Conservation (phyloP, 805 yeast genomes). For the Nakazawaea pomicola region DNA sequence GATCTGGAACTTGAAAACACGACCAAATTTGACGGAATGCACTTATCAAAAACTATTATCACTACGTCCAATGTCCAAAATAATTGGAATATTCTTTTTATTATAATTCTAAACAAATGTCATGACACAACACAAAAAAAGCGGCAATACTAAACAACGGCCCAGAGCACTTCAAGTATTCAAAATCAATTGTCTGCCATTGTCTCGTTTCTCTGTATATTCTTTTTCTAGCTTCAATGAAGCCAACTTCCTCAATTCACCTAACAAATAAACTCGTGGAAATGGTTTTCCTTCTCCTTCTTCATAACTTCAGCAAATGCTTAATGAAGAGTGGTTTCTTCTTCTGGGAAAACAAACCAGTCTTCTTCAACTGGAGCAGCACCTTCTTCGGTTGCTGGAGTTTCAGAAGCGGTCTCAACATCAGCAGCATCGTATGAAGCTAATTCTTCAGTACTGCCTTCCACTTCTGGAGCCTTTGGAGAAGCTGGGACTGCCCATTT, state of each 20-base stretch:
- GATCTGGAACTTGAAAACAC: background rate
- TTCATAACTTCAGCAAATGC: background rate
- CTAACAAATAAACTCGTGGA: no score
- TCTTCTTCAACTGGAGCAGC: slow-evolving; percentile 45
- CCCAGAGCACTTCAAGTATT: no score
- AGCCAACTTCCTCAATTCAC: background rate
- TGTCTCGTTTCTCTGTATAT: background rate
- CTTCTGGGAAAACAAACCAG: slow-evolving; percentile 80
- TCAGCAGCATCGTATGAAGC: slow-evolving; percentile 61
- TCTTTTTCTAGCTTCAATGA: background rate
- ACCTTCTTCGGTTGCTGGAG: slow-evolving; percentile 35
- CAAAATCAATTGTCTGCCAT: no score
- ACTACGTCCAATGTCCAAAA: background rate
- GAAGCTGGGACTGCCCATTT: slow-evolving; percentile 79
- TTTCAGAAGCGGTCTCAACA: slow-evolving; percentile 64
- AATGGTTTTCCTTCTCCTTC: background rate
- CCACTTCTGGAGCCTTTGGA: slow-evolving; percentile 70
- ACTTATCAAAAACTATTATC: no score
- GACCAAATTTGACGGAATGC: background rate
- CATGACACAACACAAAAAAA: slow-evolving; percentile 5
- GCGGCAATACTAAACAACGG: background rate
- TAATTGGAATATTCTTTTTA: no score
- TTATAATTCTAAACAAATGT: background rate
- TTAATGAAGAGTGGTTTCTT: slow-evolving; percentile 44
- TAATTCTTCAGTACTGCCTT: slow-evolving; percentile 62